Conservation (phyloP, 2,329 filamentous ascomycete species). For the Polytolypa hystricis region DNA sequence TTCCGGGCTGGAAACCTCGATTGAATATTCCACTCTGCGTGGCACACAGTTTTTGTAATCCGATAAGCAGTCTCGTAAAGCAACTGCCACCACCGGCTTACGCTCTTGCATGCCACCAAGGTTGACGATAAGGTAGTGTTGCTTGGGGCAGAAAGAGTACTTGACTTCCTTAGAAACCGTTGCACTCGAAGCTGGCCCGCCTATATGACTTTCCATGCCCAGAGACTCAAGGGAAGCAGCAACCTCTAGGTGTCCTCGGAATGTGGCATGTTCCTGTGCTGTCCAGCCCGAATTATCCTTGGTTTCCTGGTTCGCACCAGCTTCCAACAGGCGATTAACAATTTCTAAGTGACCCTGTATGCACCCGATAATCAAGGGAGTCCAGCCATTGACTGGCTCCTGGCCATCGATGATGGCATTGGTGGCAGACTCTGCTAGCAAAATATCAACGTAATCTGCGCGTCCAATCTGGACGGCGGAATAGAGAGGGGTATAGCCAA, state of each 20-base stretch:
- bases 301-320: conserved; percentile 15
- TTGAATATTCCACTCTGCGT: conserved; percentile 4
- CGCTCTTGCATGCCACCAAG: conserved; percentile 13
- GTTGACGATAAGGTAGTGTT: conserved; percentile 12
- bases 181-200: not conserved
- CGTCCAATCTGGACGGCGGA: conserved; percentile 15
- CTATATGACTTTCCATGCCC: not conserved
- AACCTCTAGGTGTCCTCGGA: conserved; percentile 23
- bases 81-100: conserved; percentile 7
- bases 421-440: conserved; percentile 6
- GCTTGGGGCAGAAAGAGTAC: not conserved
- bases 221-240: conserved; percentile 12
- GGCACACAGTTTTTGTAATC: not conserved
- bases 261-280: conserved; percentile 25
- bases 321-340: conserved; percentile 19
- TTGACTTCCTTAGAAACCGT: not conserved
- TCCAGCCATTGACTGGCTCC: conserved; percentile 21
- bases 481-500: conserved; percentile 15
- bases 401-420: conserved; percentile 11
- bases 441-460: conserved; percentile 10
- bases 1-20: conserved; percentile 8
- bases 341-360: conserved; percentile 17
- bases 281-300: conserved; percentile 24
- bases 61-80: conserved; percentile 4
- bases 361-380: conserved; percentile 23